A percentile compares a stretch with the other conserved stretches of the same genome.
Evolutionary conservation across 192 early-diverging fungal genomes (phyloP).

Genomic region (Coemansia sp.): DNA sequence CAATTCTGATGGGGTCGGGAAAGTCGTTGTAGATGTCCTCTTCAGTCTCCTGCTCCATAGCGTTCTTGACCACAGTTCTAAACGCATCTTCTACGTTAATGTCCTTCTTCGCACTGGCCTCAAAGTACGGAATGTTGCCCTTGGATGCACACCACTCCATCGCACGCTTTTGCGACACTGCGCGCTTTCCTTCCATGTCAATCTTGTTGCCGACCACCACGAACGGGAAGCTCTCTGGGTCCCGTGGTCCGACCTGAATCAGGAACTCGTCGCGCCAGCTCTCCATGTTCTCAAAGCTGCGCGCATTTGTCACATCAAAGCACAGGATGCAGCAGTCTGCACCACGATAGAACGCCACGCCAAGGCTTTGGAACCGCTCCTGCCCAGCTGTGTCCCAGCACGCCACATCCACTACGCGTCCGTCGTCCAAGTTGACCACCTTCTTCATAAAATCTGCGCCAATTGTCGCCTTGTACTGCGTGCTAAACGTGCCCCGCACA

Average conservation of each 20-base stretch:
- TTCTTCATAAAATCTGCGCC: conserved; percentile 99
- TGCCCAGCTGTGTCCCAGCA: conserved; percentile 99
- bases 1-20: conserved; percentile 86
- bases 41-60: conserved; percentile 91
- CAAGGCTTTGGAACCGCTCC: conserved; percentile 97
- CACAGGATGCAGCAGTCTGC: conserved; percentile 98
- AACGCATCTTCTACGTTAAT: conserved; percentile 99
- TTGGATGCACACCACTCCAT: conserved; percentile 96
- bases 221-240: conserved; percentile 98
- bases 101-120: conserved; percentile 96
- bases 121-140: conserved; percentile 97
- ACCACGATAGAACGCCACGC: conserved; percentile 98
- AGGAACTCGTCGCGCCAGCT: conserved; percentile 99
- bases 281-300: conserved; percentile 94
- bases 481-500: conserved; percentile 95
- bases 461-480: conserved; percentile 98
- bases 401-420: conserved; percentile 91
- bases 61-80: conserved; percentile 92
- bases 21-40: conserved; percentile 66
- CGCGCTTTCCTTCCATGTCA: conserved; percentile 87
- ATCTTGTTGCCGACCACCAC: conserved; percentile 99
- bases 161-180: conserved; percentile 94
- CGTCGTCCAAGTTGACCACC: conserved; percentile 86
- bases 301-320: conserved; percentile 94
- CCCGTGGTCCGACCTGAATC: conserved; percentile 88